A percentile compares a stretch with the other conserved stretches of the same genome.
phyloP scores from a whole-genome alignment of 2,329 filamentous ascomycete species.

The Alternaria brassicae region DNA sequence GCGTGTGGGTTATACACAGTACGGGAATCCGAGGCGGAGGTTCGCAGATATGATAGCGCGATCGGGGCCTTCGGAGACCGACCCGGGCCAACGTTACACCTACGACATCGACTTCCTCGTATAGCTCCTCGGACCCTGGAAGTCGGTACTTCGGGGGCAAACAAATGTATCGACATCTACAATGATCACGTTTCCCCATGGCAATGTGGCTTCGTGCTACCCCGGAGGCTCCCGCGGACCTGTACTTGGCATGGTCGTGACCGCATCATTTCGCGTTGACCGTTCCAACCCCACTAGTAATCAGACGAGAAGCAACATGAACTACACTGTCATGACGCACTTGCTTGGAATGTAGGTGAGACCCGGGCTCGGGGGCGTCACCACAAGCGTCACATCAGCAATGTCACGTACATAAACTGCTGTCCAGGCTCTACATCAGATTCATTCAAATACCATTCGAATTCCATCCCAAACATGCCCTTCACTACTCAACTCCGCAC shows the following conservation, averaged over 20 bases:
- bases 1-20: not conserved
- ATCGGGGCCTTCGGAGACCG: slow-evolving; percentile 1
- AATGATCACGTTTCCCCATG: not conserved
- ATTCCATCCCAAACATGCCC: slow-evolving; percentile 19
- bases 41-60: not conserved
- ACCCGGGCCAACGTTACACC: not conserved
- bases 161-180: not conserved
- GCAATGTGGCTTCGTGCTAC: not conserved
- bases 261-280: not conserved
- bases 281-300: not conserved
- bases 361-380: not conserved
- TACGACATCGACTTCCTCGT: not conserved
- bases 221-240: slow-evolving; percentile 1
- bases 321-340: slow-evolving; percentile 6
- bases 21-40: not conserved
- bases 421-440: not conserved
- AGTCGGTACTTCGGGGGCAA: not conserved
- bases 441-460: slow-evolving; percentile 6
- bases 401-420: slow-evolving; percentile 11
- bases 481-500: slow-evolving; percentile 28
- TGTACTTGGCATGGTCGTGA: not conserved
- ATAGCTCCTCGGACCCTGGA: not conserved
- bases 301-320: not conserved
- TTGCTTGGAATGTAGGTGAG: not conserved
- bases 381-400: not conserved